Conservation (phyloP, 768 basidiomycete genomes). For the Agrocybe praecox region DNA sequence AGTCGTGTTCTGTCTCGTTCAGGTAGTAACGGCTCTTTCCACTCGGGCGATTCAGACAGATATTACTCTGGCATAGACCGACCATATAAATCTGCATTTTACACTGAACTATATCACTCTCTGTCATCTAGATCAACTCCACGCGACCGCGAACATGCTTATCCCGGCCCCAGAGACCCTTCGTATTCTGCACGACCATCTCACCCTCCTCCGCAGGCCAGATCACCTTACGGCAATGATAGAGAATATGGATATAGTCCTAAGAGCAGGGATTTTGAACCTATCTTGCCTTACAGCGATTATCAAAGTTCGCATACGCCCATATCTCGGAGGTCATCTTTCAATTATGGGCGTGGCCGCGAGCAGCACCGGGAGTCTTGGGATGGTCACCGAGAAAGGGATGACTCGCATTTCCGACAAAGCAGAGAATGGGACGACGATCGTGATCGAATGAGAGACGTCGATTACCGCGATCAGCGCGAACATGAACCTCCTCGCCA, state of each 20-base stretch:
- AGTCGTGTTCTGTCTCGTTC: slow-evolving; percentile 16
- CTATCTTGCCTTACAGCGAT: slow-evolving; percentile 3
- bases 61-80: not conserved
- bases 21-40: not conserved
- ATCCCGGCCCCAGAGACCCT: not conserved
- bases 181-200: not conserved
- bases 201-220: not conserved
- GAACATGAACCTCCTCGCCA: not conserved
- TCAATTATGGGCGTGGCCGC: slow-evolving; percentile 14
- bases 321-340: slow-evolving; percentile 17
- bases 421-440: slow-evolving; percentile 8
- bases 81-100: not conserved
- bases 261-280: slow-evolving; percentile 3
- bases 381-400: slow-evolving; percentile 7
- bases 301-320: slow-evolving; percentile 1
- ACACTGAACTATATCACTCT: not conserved
- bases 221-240: not conserved
- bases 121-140: not conserved
- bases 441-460: not conserved
- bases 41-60: not conserved
- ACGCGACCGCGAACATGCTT: not conserved
- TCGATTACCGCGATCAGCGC: slow-evolving; percentile 4
- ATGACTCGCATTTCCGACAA: not conserved
- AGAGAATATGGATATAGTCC: not conserved
- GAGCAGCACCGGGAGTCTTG: slow-evolving; percentile 7